Evolutionary conservation across 2,329 filamentous ascomycete species (phyloP).

Genomic region (Pyrenophora tritici-repentis): DNA sequence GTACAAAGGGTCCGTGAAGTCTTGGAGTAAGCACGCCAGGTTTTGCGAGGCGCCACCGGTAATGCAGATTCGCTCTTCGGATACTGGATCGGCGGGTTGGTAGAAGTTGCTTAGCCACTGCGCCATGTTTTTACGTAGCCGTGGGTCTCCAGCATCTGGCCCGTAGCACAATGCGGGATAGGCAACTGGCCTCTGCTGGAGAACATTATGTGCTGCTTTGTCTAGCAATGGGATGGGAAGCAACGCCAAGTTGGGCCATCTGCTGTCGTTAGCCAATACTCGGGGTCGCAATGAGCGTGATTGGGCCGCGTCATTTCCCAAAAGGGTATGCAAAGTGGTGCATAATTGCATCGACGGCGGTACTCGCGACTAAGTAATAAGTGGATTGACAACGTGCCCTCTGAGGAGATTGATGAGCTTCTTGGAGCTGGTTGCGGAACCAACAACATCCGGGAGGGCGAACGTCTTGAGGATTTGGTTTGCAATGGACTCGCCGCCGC

Average conservation of each 20-base stretch:
- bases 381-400: constrained; percentile 34
- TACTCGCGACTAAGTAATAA: neutral
- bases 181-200: constrained; percentile 64
- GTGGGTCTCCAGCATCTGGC: constrained; percentile 66
- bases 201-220: constrained; percentile 63
- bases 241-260: constrained; percentile 69
- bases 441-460: constrained; percentile 38
- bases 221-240: constrained; percentile 69
- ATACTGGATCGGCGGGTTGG: constrained; percentile 50
- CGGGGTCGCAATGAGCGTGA: neutral
- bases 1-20: constrained; percentile 77
- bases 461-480: constrained; percentile 16
- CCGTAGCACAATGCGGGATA: constrained; percentile 76
- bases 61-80: constrained; percentile 71
- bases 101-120: constrained; percentile 72
- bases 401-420: constrained; percentile 45
- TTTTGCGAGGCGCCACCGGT: constrained; percentile 86
- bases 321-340: constrained; percentile 12
- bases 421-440: constrained; percentile 37
- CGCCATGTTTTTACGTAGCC: constrained; percentile 68
- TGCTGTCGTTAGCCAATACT: constrained; percentile 41
- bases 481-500: constrained; percentile 14
- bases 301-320: constrained; percentile 23
- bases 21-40: constrained; percentile 74
- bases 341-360: constrained; percentile 5